Evolutionary conservation across 23 red algal species (phyloP), one percentile per base, ranked within the genome.

Genomic region (Porphyridium purpureum): DNA sequence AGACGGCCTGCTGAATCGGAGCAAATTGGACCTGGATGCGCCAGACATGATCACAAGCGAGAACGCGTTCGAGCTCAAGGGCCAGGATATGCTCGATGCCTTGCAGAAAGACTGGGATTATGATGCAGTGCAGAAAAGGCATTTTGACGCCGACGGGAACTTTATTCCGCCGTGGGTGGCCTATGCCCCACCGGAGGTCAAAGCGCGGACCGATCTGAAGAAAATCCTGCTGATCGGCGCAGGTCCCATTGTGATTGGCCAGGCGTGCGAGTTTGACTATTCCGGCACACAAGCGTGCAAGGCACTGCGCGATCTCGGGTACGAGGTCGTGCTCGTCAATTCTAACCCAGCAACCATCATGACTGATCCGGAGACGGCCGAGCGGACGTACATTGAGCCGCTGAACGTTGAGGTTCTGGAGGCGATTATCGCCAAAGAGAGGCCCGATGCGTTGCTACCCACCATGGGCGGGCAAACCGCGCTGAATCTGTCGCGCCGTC

Each of bases 391-490:
- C 38, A 81, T 98, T 32, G 90, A 98, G 56, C 90, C 90, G 7
- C 44, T 98, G 11, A 86, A 75, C 27, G 32, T 49, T 5, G 80
- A 86, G 40, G 72, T 81, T 5, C 36, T 98, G 5, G 78, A 84
- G 59, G 75, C 11, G 38, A 44, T 44, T 44, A 98, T 98, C 49
- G 53, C 52, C 24, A 52, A 49, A 7, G 90, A 98, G 67, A 64
- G 64, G 33, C 90, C 90, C 9, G 73, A 98, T 50, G 90, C 80
- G 7, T 27, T 98, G 17, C 48, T 98, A 21, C 90, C 90, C 5
- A 98, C 90, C 27, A 98, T 98, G 90, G 90, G 90, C 1, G 90
- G 90, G 11, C 90, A 98, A 38, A 98, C 90, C 54, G 90, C 70
- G 27, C 60, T 98, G 19, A 98, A 98, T 56, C 57, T 98, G 46